Evolutionary conservation across 805 yeast species (phyloP).

Genomic region (Maudiozyma serrabonitensis): DNA sequence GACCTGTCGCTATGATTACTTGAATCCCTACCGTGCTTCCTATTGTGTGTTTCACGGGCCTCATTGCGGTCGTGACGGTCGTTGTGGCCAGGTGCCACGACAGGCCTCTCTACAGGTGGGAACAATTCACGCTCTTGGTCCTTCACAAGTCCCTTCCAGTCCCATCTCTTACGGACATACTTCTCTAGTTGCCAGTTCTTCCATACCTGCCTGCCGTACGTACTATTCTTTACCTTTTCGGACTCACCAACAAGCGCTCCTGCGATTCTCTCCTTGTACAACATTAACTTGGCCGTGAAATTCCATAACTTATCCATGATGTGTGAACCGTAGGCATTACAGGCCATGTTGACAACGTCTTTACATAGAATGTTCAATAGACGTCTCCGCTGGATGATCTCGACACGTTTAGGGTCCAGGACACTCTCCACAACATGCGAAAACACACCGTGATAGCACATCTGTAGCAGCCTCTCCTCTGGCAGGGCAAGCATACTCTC

Average conservation of each 20-base stretch:
- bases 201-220: slow-evolving; percentile 89
- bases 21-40: no score
- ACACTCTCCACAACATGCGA: slow-evolving; percentile 77
- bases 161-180: no score
- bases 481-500: slow-evolving; percentile 53
- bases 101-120: no score
- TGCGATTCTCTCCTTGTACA: slow-evolving; percentile 82
- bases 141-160: no score
- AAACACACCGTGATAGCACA: slow-evolving; percentile 84
- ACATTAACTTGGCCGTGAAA: slow-evolving; percentile 65
- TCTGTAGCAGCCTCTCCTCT: slow-evolving; percentile 50
- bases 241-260: slow-evolving; percentile 48
- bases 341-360: slow-evolving; percentile 50
- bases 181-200: no score
- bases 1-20: no score
- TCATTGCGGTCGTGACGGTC: no score
- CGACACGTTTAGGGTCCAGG: slow-evolving; percentile 41
- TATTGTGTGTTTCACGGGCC: no score
- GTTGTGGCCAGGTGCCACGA: no score
- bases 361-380: slow-evolving; percentile 57
- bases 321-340: slow-evolving; percentile 88
- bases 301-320: slow-evolving; percentile 77
- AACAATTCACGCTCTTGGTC: no score
- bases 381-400: slow-evolving; percentile 50
- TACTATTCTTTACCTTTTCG: slow-evolving; percentile 69